Evolutionary conservation across 1,284 basidiomycete species (phyloP).

Genomic region (Ganoderma lingzhi): DNA sequence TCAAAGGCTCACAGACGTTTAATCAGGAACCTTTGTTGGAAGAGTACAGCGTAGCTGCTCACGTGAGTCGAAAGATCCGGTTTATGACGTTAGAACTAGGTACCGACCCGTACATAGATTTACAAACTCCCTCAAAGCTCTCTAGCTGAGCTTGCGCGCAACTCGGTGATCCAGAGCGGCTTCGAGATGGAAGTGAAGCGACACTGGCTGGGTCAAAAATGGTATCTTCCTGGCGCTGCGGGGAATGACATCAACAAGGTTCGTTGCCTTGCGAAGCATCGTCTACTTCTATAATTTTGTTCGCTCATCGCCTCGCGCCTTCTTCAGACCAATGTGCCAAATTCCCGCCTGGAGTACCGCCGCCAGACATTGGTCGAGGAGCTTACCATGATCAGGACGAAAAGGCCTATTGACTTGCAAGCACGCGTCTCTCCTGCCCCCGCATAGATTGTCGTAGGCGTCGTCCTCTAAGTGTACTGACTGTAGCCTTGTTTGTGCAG

Average conservation of each 20-base stretch:
- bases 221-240: slow-evolving; percentile 88
- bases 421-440: slow-evolving; percentile 19
- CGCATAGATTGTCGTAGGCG: slow-evolving; percentile 3
- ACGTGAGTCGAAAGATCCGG: slow-evolving; percentile 58
- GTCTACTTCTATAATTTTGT: slow-evolving; percentile 21
- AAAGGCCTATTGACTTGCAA: slow-evolving; percentile 27
- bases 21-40: slow-evolving; percentile 91
- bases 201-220: slow-evolving; percentile 93
- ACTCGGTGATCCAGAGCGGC: slow-evolving; percentile 95
- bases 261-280: slow-evolving; percentile 20
- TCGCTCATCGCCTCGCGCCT: slow-evolving; percentile 26
- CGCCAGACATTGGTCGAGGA: slow-evolving; percentile 91
- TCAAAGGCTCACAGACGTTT: neutral
- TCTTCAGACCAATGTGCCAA: slow-evolving; percentile 91
- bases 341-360: slow-evolving; percentile 89
- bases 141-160: slow-evolving; percentile 91
- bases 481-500: slow-evolving; percentile 2
- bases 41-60: slow-evolving; percentile 98
- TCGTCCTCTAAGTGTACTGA: neutral
- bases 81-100: neutral
- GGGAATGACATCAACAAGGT: slow-evolving; percentile 96
- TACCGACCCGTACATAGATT: slow-evolving; percentile 58
- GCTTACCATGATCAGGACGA: slow-evolving; percentile 66
- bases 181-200: slow-evolving; percentile 99
- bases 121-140: slow-evolving; percentile 91